Evolutionary conservation across 495 filamentous ascomycete species (phyloP), one percentile per base, ranked within the genome.

Genomic region (Neurospora sp.): DNA sequence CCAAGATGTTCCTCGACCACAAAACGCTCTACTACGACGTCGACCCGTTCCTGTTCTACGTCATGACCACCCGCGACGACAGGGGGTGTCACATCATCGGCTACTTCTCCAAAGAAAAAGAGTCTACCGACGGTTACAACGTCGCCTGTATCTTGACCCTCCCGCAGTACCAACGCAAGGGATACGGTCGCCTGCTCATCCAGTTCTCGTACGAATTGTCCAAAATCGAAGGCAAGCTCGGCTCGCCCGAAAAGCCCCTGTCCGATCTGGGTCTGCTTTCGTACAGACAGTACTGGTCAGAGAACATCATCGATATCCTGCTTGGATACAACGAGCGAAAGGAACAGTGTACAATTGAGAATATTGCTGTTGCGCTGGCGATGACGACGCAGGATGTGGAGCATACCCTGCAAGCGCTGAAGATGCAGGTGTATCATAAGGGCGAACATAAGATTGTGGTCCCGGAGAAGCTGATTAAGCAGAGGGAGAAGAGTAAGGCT

Each of bases 1-100:
- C 89, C 72, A 99, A 99, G 79, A 91, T 98, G 79, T 99, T 99
- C 83, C 89, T 99, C 37, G 96, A 98, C 77, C 96, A 98, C 84
- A 99, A 99, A 81, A 98, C 96, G 9, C 91, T 99, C n/a, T 99
- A 97, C 86, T 99, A 98, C 83, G 96, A 99, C 77, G 96, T 99
- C 70, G 96, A 99, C 78, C 96, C 96, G 10, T 99, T 99, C 82
- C 84, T 98, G 11, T 99, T 98, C 86, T 99, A 99, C 83, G 95
- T 94, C 87, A 99, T 99, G 96, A 92, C 89, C 70, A 91, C 89
- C 16, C 89, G 94, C 71, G 92, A 93, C 73, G 91, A 93, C 68
- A 91, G 91, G 69, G 96, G 96, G 11, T 95, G 91, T 79, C 96
- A 98, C 78, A 86, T 99, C 0, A 92, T 98, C 69, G 96, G 96